phyloP scores from a whole-genome alignment of 2,329 filamentous ascomycete genomes.

The Exophiala lecanii-corni region DNA sequence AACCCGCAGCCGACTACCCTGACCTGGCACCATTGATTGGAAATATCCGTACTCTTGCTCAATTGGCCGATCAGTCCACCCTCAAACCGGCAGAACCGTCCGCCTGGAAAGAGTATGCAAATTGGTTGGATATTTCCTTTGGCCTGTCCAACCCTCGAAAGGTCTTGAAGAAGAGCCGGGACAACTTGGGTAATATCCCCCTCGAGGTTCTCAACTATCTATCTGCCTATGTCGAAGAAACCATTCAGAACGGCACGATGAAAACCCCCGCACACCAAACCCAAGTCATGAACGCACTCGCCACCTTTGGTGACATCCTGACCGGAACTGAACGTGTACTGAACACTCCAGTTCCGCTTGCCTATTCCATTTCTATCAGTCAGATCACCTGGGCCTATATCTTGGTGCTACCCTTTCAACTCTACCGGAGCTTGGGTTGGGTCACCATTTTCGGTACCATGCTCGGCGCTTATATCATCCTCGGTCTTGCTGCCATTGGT shows the following conservation, averaged over 20 bases:
- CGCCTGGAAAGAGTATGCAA: conserved; percentile 61
- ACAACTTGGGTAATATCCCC: conserved; percentile 75
- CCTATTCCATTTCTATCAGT: conserved; percentile 77
- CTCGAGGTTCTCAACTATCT: conserved; percentile 75
- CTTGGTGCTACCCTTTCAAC: conserved; percentile 74
- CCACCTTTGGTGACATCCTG: conserved; percentile 65
- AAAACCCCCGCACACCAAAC: conserved; percentile 33
- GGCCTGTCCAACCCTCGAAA: conserved; percentile 75
- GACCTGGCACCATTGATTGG: conserved; percentile 66
- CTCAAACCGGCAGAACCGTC: conserved; percentile 40
- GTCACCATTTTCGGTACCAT: conserved; percentile 73
- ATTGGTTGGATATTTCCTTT: conserved; percentile 72
- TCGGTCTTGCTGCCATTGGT: conserved; percentile 70
- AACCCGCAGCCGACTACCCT: conserved; percentile 72
- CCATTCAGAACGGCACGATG: conserved; percentile 44
- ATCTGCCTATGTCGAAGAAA: conserved; percentile 59
- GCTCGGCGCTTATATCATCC: conserved; percentile 72
- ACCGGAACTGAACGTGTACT: conserved; percentile 72
- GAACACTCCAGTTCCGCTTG: conserved; percentile 74
- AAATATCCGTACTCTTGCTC: conserved; percentile 72
- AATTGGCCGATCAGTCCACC: conserved; percentile 44
- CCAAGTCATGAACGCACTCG: conserved; percentile 53
- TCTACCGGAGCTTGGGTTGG: conserved; percentile 61
- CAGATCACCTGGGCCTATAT: conserved; percentile 87
- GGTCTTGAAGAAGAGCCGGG: conserved; percentile 65